phyloP scores from a whole-genome alignment of 2,329 filamentous ascomycete species.

The Fusarium kyushuense region DNA sequence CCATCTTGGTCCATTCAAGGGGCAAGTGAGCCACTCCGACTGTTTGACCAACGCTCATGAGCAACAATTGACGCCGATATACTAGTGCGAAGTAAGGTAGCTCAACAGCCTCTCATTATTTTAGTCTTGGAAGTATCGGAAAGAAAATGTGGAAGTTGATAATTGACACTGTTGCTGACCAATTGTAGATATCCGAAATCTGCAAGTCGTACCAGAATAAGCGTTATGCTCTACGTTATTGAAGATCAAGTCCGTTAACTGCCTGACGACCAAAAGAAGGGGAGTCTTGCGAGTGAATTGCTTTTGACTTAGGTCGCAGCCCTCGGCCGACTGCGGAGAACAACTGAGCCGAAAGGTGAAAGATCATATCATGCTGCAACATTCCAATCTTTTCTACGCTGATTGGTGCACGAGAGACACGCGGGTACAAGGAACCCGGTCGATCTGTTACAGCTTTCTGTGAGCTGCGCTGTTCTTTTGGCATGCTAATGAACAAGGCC shows the following conservation, averaged over 20 bases:
- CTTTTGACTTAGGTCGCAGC: not conserved
- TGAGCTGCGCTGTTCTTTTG: not conserved
- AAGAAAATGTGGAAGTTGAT: not conserved
- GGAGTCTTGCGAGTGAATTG: slow-evolving; percentile 2
- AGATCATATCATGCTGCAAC: slow-evolving; percentile 6
- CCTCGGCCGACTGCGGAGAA: slow-evolving; percentile 9
- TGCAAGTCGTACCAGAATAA: slow-evolving; percentile 3
- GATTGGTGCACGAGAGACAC: slow-evolving; percentile 9
- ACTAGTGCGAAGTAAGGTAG: not conserved
- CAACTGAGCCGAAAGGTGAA: not conserved
- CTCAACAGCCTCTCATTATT: not conserved
- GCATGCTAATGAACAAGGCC: slow-evolving; percentile 14
- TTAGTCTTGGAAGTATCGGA: not conserved
- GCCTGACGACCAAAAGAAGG: slow-evolving; percentile 5
- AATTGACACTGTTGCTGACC: not conserved
- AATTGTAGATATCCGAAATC: slow-evolving; percentile 14
- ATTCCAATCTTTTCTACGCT: slow-evolving; percentile 9
- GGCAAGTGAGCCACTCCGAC: not conserved
- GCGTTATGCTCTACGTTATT: not conserved
- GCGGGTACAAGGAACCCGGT: not conserved
- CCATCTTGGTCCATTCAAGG: not conserved
- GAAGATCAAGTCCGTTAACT: not conserved
- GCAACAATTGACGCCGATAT: not conserved
- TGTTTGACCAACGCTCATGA: not conserved
- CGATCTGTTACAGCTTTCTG: not conserved